Evolutionary conservation across 1,139 yeast species (phyloP).

Genomic region (Lodderomyces beijingensis): DNA sequence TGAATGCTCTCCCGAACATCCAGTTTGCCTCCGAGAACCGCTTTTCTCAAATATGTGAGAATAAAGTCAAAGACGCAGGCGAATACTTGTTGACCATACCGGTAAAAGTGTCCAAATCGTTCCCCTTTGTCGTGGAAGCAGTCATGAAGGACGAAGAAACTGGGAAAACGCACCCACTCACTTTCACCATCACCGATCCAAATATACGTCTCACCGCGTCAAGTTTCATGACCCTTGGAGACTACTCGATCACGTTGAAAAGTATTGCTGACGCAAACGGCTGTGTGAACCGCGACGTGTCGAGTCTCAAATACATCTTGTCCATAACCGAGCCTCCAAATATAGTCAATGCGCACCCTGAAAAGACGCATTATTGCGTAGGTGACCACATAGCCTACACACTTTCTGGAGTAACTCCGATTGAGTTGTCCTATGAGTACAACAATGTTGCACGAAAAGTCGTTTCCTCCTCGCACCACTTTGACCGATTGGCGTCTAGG

Average conservation of each 20-base stretch:
- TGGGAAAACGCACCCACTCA: slow-evolving; percentile 14
- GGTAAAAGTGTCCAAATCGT: slow-evolving; percentile 51
- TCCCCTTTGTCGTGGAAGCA: slow-evolving; percentile 60
- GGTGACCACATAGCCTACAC: slow-evolving; percentile 84
- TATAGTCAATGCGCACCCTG: slow-evolving; percentile 38
- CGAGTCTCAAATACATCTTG: slow-evolving; percentile 37
- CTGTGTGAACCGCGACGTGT: slow-evolving; percentile 49
- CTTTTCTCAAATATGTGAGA: slow-evolving; percentile 55
- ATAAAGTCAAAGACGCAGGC: slow-evolving; percentile 29
- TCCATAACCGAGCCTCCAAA: slow-evolving; percentile 76
- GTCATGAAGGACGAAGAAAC: slow-evolving; percentile 41
- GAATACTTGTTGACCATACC: slow-evolving; percentile 43
- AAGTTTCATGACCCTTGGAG: slow-evolving; percentile 29
- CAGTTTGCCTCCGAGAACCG: slow-evolving; percentile 45
- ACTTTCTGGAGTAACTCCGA: slow-evolving; percentile 77
- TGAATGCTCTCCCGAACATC: slow-evolving; percentile 58
- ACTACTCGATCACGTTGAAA: slow-evolving; percentile 54
- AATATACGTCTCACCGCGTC: slow-evolving; percentile 14
- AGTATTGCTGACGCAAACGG: slow-evolving; percentile 67
- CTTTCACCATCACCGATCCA: slow-evolving; percentile 16
- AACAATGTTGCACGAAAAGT: slow-evolving; percentile 58
- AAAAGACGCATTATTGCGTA: slow-evolving; percentile 64
- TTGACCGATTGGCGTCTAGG: slow-evolving; percentile 69
- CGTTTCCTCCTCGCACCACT: slow-evolving; percentile 44
- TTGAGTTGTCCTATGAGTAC: slow-evolving; percentile 68